Base-by-base conservation (phyloP, 163 green algal species). In the Chlorella variabilis region DNA sequence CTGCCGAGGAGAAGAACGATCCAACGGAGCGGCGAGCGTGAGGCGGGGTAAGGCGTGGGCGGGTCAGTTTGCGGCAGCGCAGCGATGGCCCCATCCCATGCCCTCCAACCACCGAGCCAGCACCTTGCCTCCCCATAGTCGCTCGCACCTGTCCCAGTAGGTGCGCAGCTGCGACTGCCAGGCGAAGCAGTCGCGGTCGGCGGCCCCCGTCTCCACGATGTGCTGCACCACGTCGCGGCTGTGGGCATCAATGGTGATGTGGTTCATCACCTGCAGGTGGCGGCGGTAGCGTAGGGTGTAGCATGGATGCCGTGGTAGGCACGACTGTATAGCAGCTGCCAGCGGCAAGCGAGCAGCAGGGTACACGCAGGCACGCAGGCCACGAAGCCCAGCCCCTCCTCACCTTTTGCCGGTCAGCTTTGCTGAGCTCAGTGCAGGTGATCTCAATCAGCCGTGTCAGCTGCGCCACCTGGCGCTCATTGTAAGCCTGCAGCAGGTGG, bases 161-260 rank as follows among this genome's bases (percentile, higher is more conserved):
- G 88, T 91, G 58, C 93, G 89, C 80, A 97, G 89, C 87, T 97
- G 94, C 80, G 87, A 93, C 74, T 93, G 90, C 93, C 93, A 97
- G 78, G 94, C 89, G 86, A 97, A 97, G 86, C 88, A 94, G 81
- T 96, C 92, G 8, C 82, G 78, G 69, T 91, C 89, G 58, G 92
- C 85, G 21, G 77, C 77, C 13, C 88, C 87, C 34, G 78, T 84
- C 75, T 94, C 89, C 3, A 90, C 83, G 5, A 97, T 89, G 73
- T 84, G 83, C 65, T 86, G 78, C 42, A 96, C 90, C 71, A 96
- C 94, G 73, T 97, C 94, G 38, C 93, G 91, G n/a, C 88, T 93
- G 90, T 97, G 94, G 1, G 94, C 93, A 58, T 97, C 94, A 65
- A 97, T 97, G 77, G 94, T 97, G 87, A 97, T 97, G 92, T 95